Percentiles rank a stretch among this genome's conserved stretches.
Evolutionary conservation across 495 filamentous ascomycete genomes (phyloP).

Genomic region (Opeltia flavorubescens): DNA sequence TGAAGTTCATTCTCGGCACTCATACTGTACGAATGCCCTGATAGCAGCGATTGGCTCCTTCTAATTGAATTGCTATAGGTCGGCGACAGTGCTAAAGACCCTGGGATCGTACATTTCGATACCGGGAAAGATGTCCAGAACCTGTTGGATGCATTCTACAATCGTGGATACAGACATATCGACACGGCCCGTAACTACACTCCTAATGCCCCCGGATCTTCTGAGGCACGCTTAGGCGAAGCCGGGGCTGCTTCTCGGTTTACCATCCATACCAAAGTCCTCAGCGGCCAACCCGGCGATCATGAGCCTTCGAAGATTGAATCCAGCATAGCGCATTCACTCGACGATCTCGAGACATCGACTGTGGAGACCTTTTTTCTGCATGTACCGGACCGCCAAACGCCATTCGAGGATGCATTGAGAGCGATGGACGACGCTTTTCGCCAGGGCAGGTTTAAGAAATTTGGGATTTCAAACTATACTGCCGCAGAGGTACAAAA

Average conservation of each 20-base stretch:
- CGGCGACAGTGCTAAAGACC: conserved; percentile 7
- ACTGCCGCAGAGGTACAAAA: conserved; percentile 28
- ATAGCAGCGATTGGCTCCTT: neutral
- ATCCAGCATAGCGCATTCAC: too few relatives aligned
- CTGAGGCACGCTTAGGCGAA: conserved; percentile 16
- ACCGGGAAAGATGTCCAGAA: conserved; percentile 12
- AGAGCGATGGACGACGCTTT: conserved; percentile 27
- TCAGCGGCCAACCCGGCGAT: too few relatives aligned
- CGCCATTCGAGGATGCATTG: conserved; percentile 28
- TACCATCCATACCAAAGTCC: conserved; percentile 18
- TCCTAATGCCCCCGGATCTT: conserved; percentile 10
- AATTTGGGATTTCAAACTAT: conserved; percentile 36
- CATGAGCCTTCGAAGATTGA: too few relatives aligned
- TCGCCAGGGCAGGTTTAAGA: conserved; percentile 24
- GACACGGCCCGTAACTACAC: conserved; percentile 19
- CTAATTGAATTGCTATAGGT: neutral
- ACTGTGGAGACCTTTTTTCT: conserved; percentile 25
- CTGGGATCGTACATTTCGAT: conserved; percentile 13
- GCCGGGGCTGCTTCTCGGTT: conserved; percentile 7
- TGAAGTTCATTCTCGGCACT: too few relatives aligned
- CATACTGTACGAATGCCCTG: neutral
- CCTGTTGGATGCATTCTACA: conserved; percentile 16
- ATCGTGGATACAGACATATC: conserved; percentile 13
- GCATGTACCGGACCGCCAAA: conserved; percentile 29
- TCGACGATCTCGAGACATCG: conserved; percentile 15